Conservation (phyloP, 1,139 yeast species). For the Sugiyamaella neomexicana region DNA sequence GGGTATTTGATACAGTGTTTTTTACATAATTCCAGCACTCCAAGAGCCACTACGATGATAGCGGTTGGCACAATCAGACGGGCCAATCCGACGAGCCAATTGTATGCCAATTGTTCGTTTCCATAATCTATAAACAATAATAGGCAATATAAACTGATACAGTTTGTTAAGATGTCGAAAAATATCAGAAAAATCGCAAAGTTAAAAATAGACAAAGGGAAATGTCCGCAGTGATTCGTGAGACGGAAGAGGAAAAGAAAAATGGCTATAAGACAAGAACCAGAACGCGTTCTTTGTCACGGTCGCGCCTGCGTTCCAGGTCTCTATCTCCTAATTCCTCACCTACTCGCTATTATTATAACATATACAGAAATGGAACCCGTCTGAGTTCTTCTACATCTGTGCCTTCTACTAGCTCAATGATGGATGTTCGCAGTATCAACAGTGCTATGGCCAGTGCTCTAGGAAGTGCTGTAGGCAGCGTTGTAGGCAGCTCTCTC, state of each 20-base stretch:
- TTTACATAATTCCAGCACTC: not conserved
- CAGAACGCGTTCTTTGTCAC: not conserved
- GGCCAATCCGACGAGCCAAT: too few relatives aligned
- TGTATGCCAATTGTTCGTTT: not conserved
- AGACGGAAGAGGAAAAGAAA: not conserved
- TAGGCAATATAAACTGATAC: too few relatives aligned
- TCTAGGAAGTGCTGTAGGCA: not conserved
- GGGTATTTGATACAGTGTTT: not conserved
- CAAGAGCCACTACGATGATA: too few relatives aligned
- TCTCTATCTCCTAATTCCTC: conserved; percentile 8
- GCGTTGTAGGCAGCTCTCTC: not conserved
- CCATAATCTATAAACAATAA: not conserved
- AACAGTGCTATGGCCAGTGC: not conserved
- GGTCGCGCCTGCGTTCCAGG: not conserved
- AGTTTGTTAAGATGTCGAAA: too few relatives aligned
- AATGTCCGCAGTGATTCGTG: not conserved
- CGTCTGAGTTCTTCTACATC: not conserved
- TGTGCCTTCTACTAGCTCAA: not conserved
- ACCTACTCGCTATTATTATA: conserved; percentile 9
- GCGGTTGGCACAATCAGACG: too few relatives aligned
- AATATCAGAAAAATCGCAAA: too few relatives aligned
- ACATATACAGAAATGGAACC: not conserved
- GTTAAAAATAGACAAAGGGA: too few relatives aligned
- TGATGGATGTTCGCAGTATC: not conserved
- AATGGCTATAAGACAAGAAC: not conserved